Evolutionary conservation across 2,329 filamentous ascomycete species (phyloP).

Genomic region (Elsinoe necatrix): DNA sequence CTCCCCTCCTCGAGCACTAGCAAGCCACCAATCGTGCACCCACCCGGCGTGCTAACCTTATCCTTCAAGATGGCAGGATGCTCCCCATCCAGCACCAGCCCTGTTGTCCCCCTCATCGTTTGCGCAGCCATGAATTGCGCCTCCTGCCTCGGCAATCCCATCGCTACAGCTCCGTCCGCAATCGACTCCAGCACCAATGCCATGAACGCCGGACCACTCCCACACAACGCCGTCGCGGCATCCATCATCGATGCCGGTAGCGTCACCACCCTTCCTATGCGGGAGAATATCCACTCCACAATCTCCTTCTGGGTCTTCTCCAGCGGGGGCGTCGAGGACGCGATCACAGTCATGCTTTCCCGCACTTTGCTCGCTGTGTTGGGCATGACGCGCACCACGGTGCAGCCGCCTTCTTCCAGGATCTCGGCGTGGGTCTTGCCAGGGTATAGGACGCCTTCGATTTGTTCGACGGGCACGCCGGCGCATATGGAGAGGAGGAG

Average conservation of each 20-base stretch:
- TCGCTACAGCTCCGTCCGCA: conserved; percentile 68
- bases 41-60: conserved; percentile 68
- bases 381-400: conserved; percentile 71
- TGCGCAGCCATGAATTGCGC: conserved; percentile 72
- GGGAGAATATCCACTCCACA: conserved; percentile 67
- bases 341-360: conserved; percentile 73
- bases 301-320: conserved; percentile 46
- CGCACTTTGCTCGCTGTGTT: conserved; percentile 73
- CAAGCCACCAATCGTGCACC: conserved; percentile 68
- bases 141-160: conserved; percentile 65
- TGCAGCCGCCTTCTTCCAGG: conserved; percentile 44
- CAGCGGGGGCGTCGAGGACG: conserved; percentile 51
- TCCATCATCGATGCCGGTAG: conserved; percentile 63
- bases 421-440: conserved; percentile 41
- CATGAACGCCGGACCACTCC: conserved; percentile 68
- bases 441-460: conserved; percentile 57
- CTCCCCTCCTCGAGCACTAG: conserved; percentile 65
- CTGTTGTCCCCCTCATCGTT: conserved; percentile 65
- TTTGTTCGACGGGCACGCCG: conserved; percentile 62
- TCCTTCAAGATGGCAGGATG: conserved; percentile 68
- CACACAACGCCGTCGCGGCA: conserved; percentile 63
- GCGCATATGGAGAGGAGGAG: conserved; percentile 74
- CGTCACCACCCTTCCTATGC: conserved; percentile 62
- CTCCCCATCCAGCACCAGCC: conserved; percentile 60
- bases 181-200: conserved; percentile 66